phyloP scores from a whole-genome alignment of 352 stramenopile genomes.

The Stephanocyclus meneghinianus region DNA sequence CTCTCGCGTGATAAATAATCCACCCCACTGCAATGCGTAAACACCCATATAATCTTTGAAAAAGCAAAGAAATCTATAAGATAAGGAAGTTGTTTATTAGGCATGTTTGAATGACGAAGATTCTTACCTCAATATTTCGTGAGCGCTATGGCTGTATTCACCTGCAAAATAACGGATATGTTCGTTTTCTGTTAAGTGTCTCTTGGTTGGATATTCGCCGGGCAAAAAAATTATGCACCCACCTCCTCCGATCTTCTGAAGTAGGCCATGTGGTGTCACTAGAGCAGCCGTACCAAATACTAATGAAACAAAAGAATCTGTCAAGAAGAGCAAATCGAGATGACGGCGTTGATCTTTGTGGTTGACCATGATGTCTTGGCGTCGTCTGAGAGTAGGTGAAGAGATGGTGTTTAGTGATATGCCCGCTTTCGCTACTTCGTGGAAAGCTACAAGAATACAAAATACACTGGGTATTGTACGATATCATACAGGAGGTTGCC shows the following conservation, averaged over 20 bases:
- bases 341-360: conserved; percentile 52
- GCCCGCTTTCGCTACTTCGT: too few species aligned
- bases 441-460: too few species aligned
- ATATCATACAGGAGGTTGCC: too few species aligned
- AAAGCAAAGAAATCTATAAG: background rate
- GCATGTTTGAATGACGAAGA: background rate
- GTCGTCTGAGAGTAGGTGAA: too few species aligned
- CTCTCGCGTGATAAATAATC: conserved; percentile 74
- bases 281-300: conserved; percentile 64
- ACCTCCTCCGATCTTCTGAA: conserved; percentile 58
- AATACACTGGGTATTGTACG: too few species aligned
- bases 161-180: background rate
- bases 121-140: conserved; percentile 75
- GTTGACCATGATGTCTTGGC: background rate
- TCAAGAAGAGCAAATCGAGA: conserved; percentile 70
- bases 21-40: conserved; percentile 73
- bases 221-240: conserved; percentile 8
- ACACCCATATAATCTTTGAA: conserved; percentile 75
- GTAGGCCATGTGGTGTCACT: conserved; percentile 62
- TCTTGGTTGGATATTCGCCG: background rate
- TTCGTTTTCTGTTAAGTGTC: background rate
- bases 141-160: conserved; percentile 73
- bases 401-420: too few species aligned
- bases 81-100: background rate
- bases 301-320: conserved; percentile 65